A percentile compares a stretch with the other conserved stretches of the same genome.
Evolutionary conservation across 179 eudicot species (phyloP).

Genomic region (Monotropa hypopitys): DNA sequence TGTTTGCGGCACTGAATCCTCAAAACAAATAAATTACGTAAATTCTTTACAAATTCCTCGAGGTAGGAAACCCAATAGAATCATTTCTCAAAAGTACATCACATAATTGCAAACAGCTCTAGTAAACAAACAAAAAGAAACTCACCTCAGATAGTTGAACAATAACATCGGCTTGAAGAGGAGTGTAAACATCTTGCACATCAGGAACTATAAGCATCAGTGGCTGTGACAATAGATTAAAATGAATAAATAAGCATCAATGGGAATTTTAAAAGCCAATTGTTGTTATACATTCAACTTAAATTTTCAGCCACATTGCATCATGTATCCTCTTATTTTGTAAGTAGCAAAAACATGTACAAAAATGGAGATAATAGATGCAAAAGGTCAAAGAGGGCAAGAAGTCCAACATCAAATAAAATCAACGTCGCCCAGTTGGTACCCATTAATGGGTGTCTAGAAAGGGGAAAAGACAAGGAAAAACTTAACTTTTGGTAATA

Average conservation of each 20-base stretch:
- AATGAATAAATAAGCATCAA: conserved; percentile 4
- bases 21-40: conserved; percentile 10
- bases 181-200: conserved; percentile 86
- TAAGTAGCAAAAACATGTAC: background rate
- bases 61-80: background rate
- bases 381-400: background rate
- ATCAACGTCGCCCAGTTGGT: no score
- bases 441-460: no score
- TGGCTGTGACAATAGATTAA: conserved; percentile 39
- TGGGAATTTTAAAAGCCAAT: background rate
- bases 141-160: conserved; percentile 85
- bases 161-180: conserved; percentile 72
- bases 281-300: background rate
- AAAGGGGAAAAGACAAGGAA: no score
- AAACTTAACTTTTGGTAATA: no score
- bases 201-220: conserved; percentile 94
- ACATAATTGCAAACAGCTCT: background rate
- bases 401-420: background rate
- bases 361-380: background rate
- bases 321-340: background rate
- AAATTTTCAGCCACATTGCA: background rate
- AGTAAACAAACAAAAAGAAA: background rate
- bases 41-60: conserved; percentile 1
- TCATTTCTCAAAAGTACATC: background rate
- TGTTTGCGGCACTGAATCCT: conserved; percentile 68